Evolutionary conservation across 768 basidiomycete species (phyloP).

Genomic region (Russula emetica): DNA sequence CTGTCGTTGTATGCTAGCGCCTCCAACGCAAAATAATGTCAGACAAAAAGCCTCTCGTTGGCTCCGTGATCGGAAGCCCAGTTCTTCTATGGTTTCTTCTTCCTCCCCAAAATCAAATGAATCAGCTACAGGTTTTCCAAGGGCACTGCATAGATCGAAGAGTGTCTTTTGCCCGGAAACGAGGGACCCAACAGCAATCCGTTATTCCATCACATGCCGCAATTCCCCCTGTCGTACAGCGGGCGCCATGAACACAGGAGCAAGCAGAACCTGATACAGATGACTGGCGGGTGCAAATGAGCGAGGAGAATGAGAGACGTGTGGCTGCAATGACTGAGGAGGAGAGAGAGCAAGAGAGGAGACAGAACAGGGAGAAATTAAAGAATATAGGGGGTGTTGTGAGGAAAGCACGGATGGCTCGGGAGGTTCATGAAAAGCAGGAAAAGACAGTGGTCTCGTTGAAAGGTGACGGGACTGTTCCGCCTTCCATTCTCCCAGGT

Average conservation of each 20-base stretch:
- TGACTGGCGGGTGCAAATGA: constrained; percentile 54
- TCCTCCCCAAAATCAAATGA: constrained; percentile 28
- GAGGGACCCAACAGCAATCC: constrained; percentile 28
- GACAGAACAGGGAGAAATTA: constrained; percentile 65
- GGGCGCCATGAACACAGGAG: constrained; percentile 5
- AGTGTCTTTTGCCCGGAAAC: constrained; percentile 38
- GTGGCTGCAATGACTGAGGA: constrained; percentile 67
- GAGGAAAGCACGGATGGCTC: constrained; percentile 47
- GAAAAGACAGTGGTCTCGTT: neutral
- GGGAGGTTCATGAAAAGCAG: constrained; percentile 39
- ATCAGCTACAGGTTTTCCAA: constrained; percentile 39
- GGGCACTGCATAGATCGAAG: constrained; percentile 40
- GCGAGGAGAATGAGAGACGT: constrained; percentile 58
- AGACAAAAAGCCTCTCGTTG: constrained; percentile 35
- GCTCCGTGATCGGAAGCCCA: constrained; percentile 41
- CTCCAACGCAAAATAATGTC: neutral
- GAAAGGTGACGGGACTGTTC: neutral
- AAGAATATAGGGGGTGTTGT: constrained; percentile 59
- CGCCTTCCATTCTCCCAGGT: constrained; percentile 2
- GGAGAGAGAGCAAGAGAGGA: constrained; percentile 61
- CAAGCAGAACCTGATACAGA: constrained; percentile 6
- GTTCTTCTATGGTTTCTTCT: constrained; percentile 30
- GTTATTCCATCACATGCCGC: too few relatives aligned
- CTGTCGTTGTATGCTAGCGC: neutral
- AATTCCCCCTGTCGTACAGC: too few relatives aligned